Evolutionary conservation across 768 basidiomycete genomes (phyloP).

Genomic region (Leccinum rimulosum): DNA sequence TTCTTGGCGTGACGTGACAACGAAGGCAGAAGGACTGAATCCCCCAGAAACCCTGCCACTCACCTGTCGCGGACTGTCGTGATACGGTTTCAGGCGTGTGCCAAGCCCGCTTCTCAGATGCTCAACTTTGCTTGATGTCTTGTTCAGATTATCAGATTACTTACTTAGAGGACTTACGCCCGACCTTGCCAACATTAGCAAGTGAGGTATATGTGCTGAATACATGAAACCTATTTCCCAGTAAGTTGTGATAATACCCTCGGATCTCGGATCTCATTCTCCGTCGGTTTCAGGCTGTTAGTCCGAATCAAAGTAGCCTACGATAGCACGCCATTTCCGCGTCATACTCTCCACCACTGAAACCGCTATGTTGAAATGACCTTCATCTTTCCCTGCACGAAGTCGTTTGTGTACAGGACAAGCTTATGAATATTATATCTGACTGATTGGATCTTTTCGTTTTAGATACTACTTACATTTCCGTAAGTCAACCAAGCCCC

Average conservation of each 20-base stretch:
- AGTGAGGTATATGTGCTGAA: constrained; percentile 75
- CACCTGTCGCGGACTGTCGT: constrained; percentile 71
- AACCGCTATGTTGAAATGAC: background rate
- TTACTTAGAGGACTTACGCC: constrained; percentile 78
- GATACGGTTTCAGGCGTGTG: constrained; percentile 54
- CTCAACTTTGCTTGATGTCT: background rate
- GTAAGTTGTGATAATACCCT: constrained; percentile 40
- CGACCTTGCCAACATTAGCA: constrained; percentile 69
- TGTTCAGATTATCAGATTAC: constrained; percentile 61
- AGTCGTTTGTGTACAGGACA: background rate
- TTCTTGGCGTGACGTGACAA: background rate
- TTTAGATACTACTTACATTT: constrained; percentile 77
- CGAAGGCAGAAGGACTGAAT: background rate
- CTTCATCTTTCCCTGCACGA: background rate
- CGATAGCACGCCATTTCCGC: background rate
- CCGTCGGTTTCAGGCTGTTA: background rate
- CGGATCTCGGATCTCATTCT: background rate
- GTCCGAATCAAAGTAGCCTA: background rate
- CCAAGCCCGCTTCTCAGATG: background rate
- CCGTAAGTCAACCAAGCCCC: constrained; percentile 52
- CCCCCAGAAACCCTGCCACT: constrained; percentile 34
- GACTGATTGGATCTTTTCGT: constrained; percentile 2
- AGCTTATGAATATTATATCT: background rate
- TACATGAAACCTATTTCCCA: constrained; percentile 77
- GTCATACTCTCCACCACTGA: background rate